phyloP scores from a whole-genome alignment of 1,284 basidiomycete genomes.

The Rhodofomes roseus region DNA sequence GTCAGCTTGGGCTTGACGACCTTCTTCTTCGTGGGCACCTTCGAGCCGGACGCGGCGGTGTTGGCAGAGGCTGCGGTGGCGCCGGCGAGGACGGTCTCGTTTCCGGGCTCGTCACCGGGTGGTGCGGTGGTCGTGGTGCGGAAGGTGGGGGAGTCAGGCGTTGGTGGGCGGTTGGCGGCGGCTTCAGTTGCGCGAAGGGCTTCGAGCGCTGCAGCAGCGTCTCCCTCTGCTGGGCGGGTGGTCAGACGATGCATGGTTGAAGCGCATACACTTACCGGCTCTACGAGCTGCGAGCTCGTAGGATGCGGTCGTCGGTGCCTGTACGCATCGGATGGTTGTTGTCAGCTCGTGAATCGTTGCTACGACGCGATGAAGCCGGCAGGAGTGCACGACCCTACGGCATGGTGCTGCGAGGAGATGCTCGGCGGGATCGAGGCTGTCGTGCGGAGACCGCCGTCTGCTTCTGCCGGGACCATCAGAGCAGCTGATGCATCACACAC shows the following conservation, averaged over 20 bases:
- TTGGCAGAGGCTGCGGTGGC: conserved; percentile 28
- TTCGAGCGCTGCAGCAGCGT: conserved; percentile 27
- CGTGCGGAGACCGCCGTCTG: too few relatives aligned
- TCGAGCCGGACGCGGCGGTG: conserved; percentile 17
- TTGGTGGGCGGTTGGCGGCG: conserved; percentile 29
- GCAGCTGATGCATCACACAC: conserved; percentile 31
- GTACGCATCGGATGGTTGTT: conserved; percentile 1
- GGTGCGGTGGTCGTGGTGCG: conserved; percentile 39
- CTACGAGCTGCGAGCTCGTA: conserved; percentile 55
- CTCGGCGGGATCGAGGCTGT: too few relatives aligned
- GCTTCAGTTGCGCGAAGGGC: conserved; percentile 25
- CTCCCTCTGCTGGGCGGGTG: conserved; percentile 34
- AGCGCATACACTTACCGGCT: not conserved
- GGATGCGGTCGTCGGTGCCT: conserved; percentile 66
- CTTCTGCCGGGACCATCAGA: too few relatives aligned
- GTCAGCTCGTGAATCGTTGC: not conserved
- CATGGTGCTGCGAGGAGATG: not conserved
- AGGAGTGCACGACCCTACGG: not conserved
- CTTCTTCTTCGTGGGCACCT: conserved; percentile 51
- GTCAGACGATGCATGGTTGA: too few relatives aligned
- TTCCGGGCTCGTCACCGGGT: conserved; percentile 29
- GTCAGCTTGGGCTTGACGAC: conserved; percentile 60
- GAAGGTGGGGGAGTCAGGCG: conserved; percentile 30
- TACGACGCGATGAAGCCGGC: not conserved
- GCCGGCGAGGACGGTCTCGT: conserved; percentile 31